Percentiles rank a stretch among this genome's conserved stretches.
phyloP scores from a whole-genome alignment of 164 flowering plant genomes.

The Amborella trichopoda region DNA sequence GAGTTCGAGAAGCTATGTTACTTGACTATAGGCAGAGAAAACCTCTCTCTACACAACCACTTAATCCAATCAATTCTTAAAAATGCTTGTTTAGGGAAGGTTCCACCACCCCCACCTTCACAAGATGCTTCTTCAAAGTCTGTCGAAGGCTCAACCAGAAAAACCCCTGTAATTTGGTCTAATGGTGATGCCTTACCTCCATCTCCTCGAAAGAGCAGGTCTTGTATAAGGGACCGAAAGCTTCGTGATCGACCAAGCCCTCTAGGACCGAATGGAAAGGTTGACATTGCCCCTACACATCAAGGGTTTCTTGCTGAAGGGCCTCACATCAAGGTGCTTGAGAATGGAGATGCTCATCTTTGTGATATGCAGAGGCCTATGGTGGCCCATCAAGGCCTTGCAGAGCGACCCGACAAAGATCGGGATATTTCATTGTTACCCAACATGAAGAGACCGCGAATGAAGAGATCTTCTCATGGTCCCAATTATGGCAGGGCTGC shows the following conservation, averaged over 20 bases:
- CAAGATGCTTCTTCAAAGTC: slow-evolving; percentile 25
- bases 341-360: slow-evolving; percentile 53
- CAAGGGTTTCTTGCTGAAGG: slow-evolving; percentile 23
- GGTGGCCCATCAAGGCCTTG: slow-evolving; percentile 40
- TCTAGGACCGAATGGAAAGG: slow-evolving; percentile 68
- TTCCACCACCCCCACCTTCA: slow-evolving; percentile 41
- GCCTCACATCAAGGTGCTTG: slow-evolving; percentile 23
- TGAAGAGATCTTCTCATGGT: slow-evolving; percentile 19
- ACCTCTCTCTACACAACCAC: slow-evolving; percentile 68
- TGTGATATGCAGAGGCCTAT: slow-evolving; percentile 49
- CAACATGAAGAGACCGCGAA: slow-evolving; percentile 12
- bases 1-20: slow-evolving; percentile 70
- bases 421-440: slow-evolving; percentile 21
- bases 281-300: slow-evolving; percentile 27
- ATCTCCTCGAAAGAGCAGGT: slow-evolving; percentile 64
- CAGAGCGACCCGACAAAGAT: slow-evolving; percentile 43
- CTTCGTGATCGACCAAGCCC: slow-evolving; percentile 59
- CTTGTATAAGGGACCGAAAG: slow-evolving; percentile 50
- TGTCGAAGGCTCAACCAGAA: slow-evolving; percentile 5
- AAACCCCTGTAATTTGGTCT: slow-evolving; percentile 33
- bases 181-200: slow-evolving; percentile 60
- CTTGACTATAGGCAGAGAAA: slow-evolving; percentile 63
- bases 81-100: slow-evolving; percentile 63
- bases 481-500: slow-evolving; percentile 29
- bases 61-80: slow-evolving; percentile 67